These are phyloP conservation scores for Desmodesmus armatus DNA, from an alignment of 139 green algal genomes.

Conservation along the genomic window DNA sequence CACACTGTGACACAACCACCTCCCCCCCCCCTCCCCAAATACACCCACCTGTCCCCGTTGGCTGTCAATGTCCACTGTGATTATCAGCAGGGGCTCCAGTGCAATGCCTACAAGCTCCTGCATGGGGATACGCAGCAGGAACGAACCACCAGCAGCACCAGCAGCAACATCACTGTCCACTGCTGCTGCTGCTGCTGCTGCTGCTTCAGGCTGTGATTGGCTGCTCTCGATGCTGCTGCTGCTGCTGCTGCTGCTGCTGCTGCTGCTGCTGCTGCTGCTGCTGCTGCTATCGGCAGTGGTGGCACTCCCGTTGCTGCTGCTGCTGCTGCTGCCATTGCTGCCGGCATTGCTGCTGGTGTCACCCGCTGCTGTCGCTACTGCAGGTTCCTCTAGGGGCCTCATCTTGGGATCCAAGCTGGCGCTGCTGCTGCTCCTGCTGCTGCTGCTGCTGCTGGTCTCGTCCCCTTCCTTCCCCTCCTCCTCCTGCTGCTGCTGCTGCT, in stretches of 20 bases:
- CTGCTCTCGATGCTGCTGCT: too few relatives aligned
- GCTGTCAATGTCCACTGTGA: constrained; percentile 55
- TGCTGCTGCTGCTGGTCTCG: constrained; percentile 1
- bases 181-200: background rate
- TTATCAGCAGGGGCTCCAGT: constrained; percentile 53
- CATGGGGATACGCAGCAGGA: constrained; percentile 61
- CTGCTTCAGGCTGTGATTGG: too few relatives aligned
- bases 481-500: constrained; percentile 8
- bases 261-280: background rate
- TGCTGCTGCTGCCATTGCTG: background rate
- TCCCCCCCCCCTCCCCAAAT: too few relatives aligned
- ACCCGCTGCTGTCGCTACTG: background rate
- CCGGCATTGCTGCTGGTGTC: background rate
- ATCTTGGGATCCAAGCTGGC: background rate
- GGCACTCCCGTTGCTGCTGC: background rate
- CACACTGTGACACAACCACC: background rate
- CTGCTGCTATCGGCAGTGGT: background rate
- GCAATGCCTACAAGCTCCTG: constrained; percentile 55
- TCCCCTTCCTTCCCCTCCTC: constrained; percentile 2
- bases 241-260: constrained; percentile 6
- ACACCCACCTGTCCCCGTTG: constrained; percentile 47
- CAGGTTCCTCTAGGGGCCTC: background rate
- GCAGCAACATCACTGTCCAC: background rate
- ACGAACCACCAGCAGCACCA: constrained; percentile 28
- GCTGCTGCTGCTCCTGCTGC: background rate